Base-by-base conservation (phyloP, 2,329 filamentous ascomycete species). In the Fusarium kyushuense region DNA sequence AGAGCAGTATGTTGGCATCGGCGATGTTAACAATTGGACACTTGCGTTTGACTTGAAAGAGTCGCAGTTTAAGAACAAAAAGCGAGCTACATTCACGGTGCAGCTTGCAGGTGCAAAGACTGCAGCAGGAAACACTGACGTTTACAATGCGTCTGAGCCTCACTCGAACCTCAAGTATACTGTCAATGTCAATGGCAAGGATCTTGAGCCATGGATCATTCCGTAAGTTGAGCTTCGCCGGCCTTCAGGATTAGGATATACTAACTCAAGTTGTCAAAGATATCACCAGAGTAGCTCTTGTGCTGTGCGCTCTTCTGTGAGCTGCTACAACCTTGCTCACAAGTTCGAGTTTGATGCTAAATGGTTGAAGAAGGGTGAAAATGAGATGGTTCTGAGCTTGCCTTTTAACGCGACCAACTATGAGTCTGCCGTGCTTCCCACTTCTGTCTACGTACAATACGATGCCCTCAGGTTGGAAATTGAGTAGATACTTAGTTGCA, bases 391-490 rank as follows among this genome's bases (percentile, higher is more conserved):
- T 1, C 74, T 90, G 43, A 87, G 86, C 65, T 69, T 90, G 59
- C 88, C 89, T 13, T 84, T 80, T 46, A 87, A 88, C 47, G 87
- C 83, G 1, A 89, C 85, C 6, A 81, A 89, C 67, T 84, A 84
- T 17, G 86, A 90, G 76, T 83, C 83, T 30, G 87, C 88, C 0
- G 51, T 89, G 11, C 67, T 90, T 57, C 82, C 87, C 0, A 77
- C 78, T 42, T 83, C 82, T 1, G 80, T 88, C 0, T 90, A 90
- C 75, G 84, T 90, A 8, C 87, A 90, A 78, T 90, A 91, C 66
- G 88, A 90, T 77, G 88, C 89, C 3, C 70, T 90, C 72, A 80
- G 88, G 51, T 70, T 90, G 46, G 88, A 90, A 72, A 73, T 90
- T 45, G 66, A 75, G n/a, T 64, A 65, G 25, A 45, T 27, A 27